Percentiles rank a stretch among this genome's conserved stretches.
These are phyloP conservation scores for Knufia petricola DNA, from an alignment of 2,329 filamentous ascomycete genomes.

Conservation along the genomic window DNA sequence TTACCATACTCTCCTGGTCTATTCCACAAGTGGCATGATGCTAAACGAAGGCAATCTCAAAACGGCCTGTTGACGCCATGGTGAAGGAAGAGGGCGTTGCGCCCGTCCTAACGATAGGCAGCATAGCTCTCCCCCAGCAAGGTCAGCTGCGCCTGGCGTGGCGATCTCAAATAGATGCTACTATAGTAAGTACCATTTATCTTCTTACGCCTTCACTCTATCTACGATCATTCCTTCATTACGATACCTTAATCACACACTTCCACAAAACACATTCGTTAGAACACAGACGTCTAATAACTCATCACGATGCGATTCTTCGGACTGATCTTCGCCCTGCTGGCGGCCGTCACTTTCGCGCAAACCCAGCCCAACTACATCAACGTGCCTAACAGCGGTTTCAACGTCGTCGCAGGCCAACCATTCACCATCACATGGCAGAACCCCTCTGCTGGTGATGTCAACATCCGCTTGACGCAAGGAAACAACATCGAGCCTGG, in stretches of 20 bases:
- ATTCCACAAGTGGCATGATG: not conserved
- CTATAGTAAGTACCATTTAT: not conserved
- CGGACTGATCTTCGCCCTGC: conserved; percentile 33
- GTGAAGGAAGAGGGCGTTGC: not conserved
- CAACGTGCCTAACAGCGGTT: conserved; percentile 35
- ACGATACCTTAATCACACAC: not conserved
- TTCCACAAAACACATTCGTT: not conserved
- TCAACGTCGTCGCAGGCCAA: conserved; percentile 38
- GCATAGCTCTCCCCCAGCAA: too few species aligned
- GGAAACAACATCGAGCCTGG: conserved; percentile 33
- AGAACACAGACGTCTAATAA: conserved; percentile 1
- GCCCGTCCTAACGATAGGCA: not conserved
- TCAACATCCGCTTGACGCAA: conserved; percentile 44
- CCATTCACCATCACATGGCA: conserved; percentile 40
- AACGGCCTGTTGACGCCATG: not conserved
- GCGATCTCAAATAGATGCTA: not conserved
- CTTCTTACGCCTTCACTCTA: not conserved
- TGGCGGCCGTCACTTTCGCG: conserved; percentile 37
- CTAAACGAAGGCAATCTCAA: not conserved
- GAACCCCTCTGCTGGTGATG: conserved; percentile 39
- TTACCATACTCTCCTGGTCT: not conserved
- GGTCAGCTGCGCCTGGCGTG: not conserved
- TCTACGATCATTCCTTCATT: not conserved
- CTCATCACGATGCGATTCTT: conserved; percentile 37
- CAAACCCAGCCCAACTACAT: conserved; percentile 38